Evolutionary conservation across 2,329 filamentous ascomycete genomes (phyloP).

Genomic region (Talaromyces atroroseus): DNA sequence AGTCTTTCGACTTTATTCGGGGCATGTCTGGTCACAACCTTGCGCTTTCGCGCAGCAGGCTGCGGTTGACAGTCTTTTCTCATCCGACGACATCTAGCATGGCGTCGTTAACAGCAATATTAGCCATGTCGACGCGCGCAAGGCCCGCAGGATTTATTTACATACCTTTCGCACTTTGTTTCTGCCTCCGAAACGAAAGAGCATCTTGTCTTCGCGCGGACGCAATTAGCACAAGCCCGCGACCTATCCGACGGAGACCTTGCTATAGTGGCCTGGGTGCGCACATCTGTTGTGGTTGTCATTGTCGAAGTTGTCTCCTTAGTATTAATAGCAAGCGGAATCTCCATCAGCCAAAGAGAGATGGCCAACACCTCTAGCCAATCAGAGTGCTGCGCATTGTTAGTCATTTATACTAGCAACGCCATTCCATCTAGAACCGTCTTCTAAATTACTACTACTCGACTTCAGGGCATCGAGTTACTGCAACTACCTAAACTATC

Average conservation of each 20-base stretch:
- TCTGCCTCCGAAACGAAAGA: not conserved
- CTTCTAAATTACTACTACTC: too few relatives aligned
- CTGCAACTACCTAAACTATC: too few relatives aligned
- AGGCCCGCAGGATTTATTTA: too few relatives aligned
- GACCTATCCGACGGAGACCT: not conserved
- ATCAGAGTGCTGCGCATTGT: not conserved
- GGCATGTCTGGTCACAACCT: not conserved
- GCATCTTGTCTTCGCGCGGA: slow-evolving; percentile 4
- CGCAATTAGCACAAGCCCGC: slow-evolving; percentile 2
- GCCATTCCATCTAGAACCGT: too few relatives aligned
- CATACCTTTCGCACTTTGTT: slow-evolving; percentile 8
- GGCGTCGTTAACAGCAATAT: not conserved
- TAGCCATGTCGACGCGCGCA: too few relatives aligned
- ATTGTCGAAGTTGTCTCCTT: not conserved
- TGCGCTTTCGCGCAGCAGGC: slow-evolving; percentile 1
- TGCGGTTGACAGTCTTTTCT: not conserved
- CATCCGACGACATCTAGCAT: slow-evolving; percentile 2
- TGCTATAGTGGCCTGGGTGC: not conserved
- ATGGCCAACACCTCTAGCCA: not conserved
- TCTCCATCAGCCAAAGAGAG: too few relatives aligned
- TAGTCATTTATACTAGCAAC: too few relatives aligned
- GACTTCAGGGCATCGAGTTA: too few relatives aligned
- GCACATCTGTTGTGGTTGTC: not conserved
- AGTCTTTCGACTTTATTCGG: slow-evolving; percentile 5
- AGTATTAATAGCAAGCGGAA: not conserved